Base-by-base conservation (phyloP, 1,284 basidiomycete genomes). In the Ceratobasidium sp. region DNA sequence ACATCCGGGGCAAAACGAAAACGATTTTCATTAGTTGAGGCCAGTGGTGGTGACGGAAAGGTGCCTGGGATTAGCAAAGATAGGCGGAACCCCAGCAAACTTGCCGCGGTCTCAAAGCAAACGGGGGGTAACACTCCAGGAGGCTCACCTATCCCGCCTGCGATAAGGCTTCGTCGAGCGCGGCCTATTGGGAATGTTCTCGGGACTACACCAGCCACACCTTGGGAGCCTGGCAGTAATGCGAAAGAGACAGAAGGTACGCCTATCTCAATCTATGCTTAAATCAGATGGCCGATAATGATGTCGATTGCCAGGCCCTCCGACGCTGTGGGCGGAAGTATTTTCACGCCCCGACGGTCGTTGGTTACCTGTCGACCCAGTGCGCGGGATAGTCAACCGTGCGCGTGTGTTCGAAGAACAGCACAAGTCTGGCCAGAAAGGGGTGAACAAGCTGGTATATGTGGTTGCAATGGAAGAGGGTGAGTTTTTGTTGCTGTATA, bases 291-390 rank as follows among this genome's bases (percentile, higher is more conserved):
- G 7, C 12, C n/a, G 39, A 40, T 4, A n/a, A 46, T 66, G 23
- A 56, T 20, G 6, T 69, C 20, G 44, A n/a, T 91, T 81, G 10
- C 33, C 78, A 40, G 81, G 80, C 18, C 94, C 97, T 1, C 98
- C 97, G 0, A 93, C 97, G 2, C 96, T 97, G 85, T 99, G 97
- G 98, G 96, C 95, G 0, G 98, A 99, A 85, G 95, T 98, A 0
- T 99, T 97, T 85, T 97, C 95, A 40, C 92, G 95, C 23, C 92
- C 97, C 0, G 97, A 98, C 85, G 92, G 91, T 63, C 91, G 92
- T 56, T 99, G 97, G 97, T 88, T 99, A 23, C 94, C 96, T 0
- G 93, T 99, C 58, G 98, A 99, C 84, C 95, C 96, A 3, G 89
- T 97, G 40, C 91, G 94, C 13, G 91, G 89, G 56, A 89, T 92